Conservation (phyloP, 2,329 filamentous ascomycete species). For the Penicillium sp. region DNA sequence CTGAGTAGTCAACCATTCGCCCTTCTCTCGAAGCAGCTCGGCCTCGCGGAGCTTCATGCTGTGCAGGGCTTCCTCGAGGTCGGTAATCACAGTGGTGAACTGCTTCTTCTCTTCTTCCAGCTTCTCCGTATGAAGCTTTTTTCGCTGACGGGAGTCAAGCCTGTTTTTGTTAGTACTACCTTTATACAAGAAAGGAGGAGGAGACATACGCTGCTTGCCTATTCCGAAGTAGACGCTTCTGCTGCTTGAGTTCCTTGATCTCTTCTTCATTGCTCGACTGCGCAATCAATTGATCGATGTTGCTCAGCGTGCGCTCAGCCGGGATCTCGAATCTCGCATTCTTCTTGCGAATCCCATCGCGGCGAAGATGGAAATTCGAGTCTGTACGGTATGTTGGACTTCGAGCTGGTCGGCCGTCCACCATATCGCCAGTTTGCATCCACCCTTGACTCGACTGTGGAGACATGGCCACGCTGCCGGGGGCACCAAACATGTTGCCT, state of each 20-base stretch:
- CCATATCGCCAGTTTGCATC: slow-evolving; percentile 44
- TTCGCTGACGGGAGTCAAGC: slow-evolving; percentile 92
- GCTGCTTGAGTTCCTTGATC: slow-evolving; percentile 97
- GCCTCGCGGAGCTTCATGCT: slow-evolving; percentile 62
- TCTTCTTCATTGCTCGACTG: slow-evolving; percentile 78
- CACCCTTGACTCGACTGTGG: slow-evolving; percentile 60
- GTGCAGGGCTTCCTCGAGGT: slow-evolving; percentile 73
- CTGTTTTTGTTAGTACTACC: slow-evolving; percentile 43
- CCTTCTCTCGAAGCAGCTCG: slow-evolving; percentile 51
- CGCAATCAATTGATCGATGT: slow-evolving; percentile 89
- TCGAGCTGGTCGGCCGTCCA: slow-evolving; percentile 54
- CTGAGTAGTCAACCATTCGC: slow-evolving; percentile 66
- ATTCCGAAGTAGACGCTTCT: slow-evolving; percentile 91
- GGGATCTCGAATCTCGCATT: slow-evolving; percentile 98
- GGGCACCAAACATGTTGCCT: slow-evolving; percentile 47
- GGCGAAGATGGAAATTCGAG: slow-evolving; percentile 68
- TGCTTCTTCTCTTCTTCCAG: slow-evolving; percentile 96
- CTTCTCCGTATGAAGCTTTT: slow-evolving; percentile 96
- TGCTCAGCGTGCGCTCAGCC: slow-evolving; percentile 83
- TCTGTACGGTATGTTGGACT: slow-evolving; percentile 66
- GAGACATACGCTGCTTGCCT: slow-evolving; percentile 86
- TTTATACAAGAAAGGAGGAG: slow-evolving; percentile 13
- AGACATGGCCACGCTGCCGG: slow-evolving; percentile 54
- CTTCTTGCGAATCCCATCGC: slow-evolving; percentile 96
- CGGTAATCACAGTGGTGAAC: slow-evolving; percentile 69